These are phyloP conservation scores for Aspergillus texensis DNA, from an alignment of 2,329 filamentous ascomycete species.

Conservation along the genomic window DNA sequence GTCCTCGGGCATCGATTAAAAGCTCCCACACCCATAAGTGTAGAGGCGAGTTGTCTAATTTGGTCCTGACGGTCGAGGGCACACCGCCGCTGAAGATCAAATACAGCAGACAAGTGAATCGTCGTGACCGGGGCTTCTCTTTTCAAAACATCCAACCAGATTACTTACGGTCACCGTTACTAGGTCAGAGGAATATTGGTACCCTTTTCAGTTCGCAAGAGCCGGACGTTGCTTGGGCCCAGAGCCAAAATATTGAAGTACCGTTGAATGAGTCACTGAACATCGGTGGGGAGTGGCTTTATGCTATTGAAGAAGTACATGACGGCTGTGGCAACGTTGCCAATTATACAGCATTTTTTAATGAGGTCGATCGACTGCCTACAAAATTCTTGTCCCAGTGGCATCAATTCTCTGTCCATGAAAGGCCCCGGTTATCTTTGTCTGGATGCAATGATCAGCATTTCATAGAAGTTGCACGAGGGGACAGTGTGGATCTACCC, in stretches of 20 bases:
- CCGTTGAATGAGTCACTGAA: constrained; percentile 88
- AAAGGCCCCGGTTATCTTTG: constrained; percentile 75
- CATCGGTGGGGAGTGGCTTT: constrained; percentile 79
- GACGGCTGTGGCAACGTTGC: constrained; percentile 88
- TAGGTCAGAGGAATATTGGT: constrained; percentile 61
- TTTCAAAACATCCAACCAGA: constrained; percentile 94
- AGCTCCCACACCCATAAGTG: constrained; percentile 70
- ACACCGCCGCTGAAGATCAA: constrained; percentile 90
- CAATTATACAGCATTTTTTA: constrained; percentile 65
- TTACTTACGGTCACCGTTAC: constrained; percentile 75
- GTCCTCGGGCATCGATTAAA: constrained; percentile 76
- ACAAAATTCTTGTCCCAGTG: constrained; percentile 65
- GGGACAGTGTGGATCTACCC: constrained; percentile 68
- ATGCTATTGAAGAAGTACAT: constrained; percentile 86
- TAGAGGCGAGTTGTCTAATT: constrained; percentile 81
- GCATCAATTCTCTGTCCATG: constrained; percentile 81
- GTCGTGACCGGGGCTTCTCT: constrained; percentile 78
- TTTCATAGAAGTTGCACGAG: constrained; percentile 81
- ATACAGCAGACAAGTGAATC: constrained; percentile 86
- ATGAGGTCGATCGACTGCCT: constrained; percentile 67
- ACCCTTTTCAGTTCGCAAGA: constrained; percentile 58
- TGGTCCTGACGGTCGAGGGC: constrained; percentile 80
- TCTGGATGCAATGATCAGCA: constrained; percentile 75
- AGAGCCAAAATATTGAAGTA: constrained; percentile 72
- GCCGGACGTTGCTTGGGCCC: constrained; percentile 73